phyloP scores from a whole-genome alignment of 2,329 filamentous ascomycete species.

The Ascochyta clinopodiicola region DNA sequence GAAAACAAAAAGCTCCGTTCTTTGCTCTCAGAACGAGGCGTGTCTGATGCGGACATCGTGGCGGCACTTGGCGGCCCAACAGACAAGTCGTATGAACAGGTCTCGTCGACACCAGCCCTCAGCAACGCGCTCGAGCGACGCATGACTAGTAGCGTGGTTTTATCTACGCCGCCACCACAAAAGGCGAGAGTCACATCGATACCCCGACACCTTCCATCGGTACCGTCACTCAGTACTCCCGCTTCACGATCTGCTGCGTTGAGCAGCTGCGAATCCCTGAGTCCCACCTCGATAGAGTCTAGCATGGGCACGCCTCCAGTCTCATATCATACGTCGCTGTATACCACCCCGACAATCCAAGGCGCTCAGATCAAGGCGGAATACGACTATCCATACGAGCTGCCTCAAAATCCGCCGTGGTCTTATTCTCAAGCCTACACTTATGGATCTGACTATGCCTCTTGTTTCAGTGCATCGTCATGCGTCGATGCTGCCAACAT shows the following conservation, averaged over 20 bases:
- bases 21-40: conserved; percentile 64
- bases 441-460: conserved; percentile 20
- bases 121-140: conserved; percentile 42
- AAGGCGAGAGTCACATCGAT: conserved; percentile 22
- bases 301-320: conserved; percentile 40
- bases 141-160: conserved; percentile 28
- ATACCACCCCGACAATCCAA: conserved; percentile 28
- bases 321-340: conserved; percentile 30
- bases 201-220: conserved; percentile 27
- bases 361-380: conserved; percentile 33
- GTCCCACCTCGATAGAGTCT: conserved; percentile 42
- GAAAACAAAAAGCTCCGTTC: conserved; percentile 71
- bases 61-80: conserved; percentile 33
- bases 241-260: conserved; percentile 29
- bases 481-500: conserved; percentile 54
- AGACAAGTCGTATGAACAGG: conserved; percentile 36
- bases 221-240: conserved; percentile 32
- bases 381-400: conserved; percentile 35
- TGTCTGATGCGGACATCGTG: conserved; percentile 62
- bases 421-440: conserved; percentile 26
- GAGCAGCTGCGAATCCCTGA: conserved; percentile 37
- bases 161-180: conserved; percentile 25
- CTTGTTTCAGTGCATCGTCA: conserved; percentile 41
- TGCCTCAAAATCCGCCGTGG: conserved; percentile 32
- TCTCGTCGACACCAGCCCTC: conserved; percentile 36